Base-by-base conservation (phyloP, 495 filamentous ascomycete species). In the Penicillium arizonense region DNA sequence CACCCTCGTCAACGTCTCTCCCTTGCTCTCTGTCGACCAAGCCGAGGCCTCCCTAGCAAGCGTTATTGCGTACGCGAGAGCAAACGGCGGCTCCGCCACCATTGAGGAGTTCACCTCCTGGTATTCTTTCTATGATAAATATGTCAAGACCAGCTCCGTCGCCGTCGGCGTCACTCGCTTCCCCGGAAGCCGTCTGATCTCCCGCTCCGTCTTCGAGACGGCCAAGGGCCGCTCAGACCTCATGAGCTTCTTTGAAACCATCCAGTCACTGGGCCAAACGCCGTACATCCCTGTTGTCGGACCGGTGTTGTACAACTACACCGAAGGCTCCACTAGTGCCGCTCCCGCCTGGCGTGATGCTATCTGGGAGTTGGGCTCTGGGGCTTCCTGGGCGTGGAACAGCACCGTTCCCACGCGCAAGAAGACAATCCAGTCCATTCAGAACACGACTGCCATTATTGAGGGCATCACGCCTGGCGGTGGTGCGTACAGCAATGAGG, bases 401-500 rank as follows among this genome's bases (percentile, higher is more conserved):
- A 69, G 63, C 23, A 64, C 68, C 3, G 62, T 75, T 30, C 48
- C 56, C 32, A 52, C 65, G 21, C 62, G 71, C n/a, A 33, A 69
- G 28, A 5, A 30, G 28, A 30, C 6, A 10, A 30, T 30, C 28
- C 2, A 30, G 8, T 30, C 28, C 9, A 35, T 72, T 41, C 68
- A 69, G 12, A 64, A 67, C 26, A 59, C 62, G 14, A 73, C 71
- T 6, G 53, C 63, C 4, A 57, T 65, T 20, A 60, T 76, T 9
- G 71, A 74, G 40, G 53, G 64, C 2, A 53, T 79, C 21, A 77
- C 76, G 11, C 70, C 68, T 16, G 61, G 67, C 39, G 69, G 71
- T 44, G 77, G 76, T 5, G 61, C 73, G 4, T 79, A 80, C 52
- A 52, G 67, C 33, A 80, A 79, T 47, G 75, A 82, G 61, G 77